Conservation (phyloP, 2,329 filamentous ascomycete species). For the Aureobasidium leucospermi region DNA sequence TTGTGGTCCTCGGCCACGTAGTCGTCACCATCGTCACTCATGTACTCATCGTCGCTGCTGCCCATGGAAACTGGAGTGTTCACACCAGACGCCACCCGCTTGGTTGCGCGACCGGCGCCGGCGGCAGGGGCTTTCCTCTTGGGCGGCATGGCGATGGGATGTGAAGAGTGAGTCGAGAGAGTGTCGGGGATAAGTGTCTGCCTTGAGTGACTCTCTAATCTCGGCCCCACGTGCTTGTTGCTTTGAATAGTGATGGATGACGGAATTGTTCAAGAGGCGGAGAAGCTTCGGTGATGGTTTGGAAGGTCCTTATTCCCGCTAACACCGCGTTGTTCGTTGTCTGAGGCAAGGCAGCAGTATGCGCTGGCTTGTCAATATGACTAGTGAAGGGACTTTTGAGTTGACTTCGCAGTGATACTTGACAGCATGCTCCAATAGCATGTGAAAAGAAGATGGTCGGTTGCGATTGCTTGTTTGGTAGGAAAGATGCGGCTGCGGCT, state of each 20-base stretch:
- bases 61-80: conserved; percentile 36
- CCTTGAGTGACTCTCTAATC: neutral
- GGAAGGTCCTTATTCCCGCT: conserved; percentile 1
- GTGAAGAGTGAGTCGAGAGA: neutral
- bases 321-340: neutral
- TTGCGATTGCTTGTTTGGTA: conserved; percentile 5
- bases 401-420: too few species aligned
- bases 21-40: conserved; percentile 21
- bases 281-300: neutral
- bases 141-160: conserved; percentile 24
- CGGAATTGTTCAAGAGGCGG: neutral
- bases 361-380: neutral
- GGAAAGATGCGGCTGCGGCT: neutral
- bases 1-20: conserved; percentile 25
- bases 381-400: too few species aligned
- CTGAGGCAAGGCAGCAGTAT: neutral
- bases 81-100: conserved; percentile 33
- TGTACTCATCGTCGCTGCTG: conserved; percentile 51
- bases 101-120: conserved; percentile 28
- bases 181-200: neutral
- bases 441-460: neutral
- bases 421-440: too few species aligned
- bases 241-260: neutral
- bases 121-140: conserved; percentile 32
- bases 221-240: neutral